Evolutionary conservation across 2,329 filamentous ascomycete species (phyloP), one percentile per base, ranked within the genome.

Genomic region (Didymella glomerata): DNA sequence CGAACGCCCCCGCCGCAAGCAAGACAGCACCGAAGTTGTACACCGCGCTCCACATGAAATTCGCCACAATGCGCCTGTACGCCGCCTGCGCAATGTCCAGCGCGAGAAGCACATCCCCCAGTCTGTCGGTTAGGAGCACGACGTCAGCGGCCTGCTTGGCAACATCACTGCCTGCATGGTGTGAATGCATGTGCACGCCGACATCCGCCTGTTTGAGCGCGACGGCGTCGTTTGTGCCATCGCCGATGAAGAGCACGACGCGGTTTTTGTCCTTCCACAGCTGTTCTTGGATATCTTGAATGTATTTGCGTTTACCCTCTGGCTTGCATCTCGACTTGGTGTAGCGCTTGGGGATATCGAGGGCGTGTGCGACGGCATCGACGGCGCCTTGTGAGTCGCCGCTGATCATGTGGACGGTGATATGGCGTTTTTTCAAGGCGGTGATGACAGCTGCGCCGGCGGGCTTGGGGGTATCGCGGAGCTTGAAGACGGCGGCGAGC

Each of bases 141-240:
- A 90, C 86, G 65, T 93, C 89, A 0, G 91, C 88, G 0, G 89
- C 88, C 2, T 81, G 82, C 53, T 85, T 80, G 0, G 91, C 88
- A 1, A 93, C 81, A 56, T 92, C 90, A 8, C 63, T 68, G 27
- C 60, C 80, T 34, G 62, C 80, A 55, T 80, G 82, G 8, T 51
- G n/a, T 5, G 50, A 54, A 58, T 84, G 84, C 71, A 94, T 85
- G 64, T 91, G 88, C 0, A 93, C 80, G 27, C 91, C 91, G 27
- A 94, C 83, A 6, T 84, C 84, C 1, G 91, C 89, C 69, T 88
- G 85, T 0, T 89, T 86, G 2, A 94, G 81, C 0, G 91, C 91
- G 2, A 86, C 82, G 0, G 91, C 89, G 68, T 94, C 91, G 72
- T 94, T 94, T 14, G 89, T 92, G 1, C 91, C 91, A 66, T 94